Evolutionary conservation across 2,329 filamentous ascomycete genomes (phyloP), one percentile per base, ranked within the genome.

Genomic region (Sporothrix schenckii): DNA sequence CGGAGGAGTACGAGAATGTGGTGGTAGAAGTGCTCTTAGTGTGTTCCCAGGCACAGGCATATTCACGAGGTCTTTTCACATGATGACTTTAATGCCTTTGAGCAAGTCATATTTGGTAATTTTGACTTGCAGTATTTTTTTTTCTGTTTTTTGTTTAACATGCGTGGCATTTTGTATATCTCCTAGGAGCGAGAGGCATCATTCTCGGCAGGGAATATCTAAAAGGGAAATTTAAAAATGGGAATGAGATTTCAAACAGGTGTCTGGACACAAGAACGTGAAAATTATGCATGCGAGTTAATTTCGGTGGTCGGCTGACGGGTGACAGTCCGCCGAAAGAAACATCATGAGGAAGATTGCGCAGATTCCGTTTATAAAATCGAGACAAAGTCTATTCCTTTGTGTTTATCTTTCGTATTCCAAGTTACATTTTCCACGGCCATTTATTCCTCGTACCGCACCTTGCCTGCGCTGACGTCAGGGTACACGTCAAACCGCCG

Each of bases 401-500:
- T 24, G 24, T 24, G 24, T 24, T 24, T 34, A 34, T 34, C 3
- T 4, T 34, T 39, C 27, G 11, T 50, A 50, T 9, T 47, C n/a
- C 6, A 34, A 34, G 30, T 34, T 34, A 34, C 41, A 49, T 21
- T 3, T 41, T 19, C 30, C 16, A 4, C 10, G 14, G 30, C 24
- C 5, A 24, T 39, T 27, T 70, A 69, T 34, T 81, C 78, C 56
- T 79, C 76, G 19, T 78, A 77, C 27, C 78, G 76, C 30, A 84
- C 78, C 70, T 84, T 81, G 1, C 87, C 89, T 76, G 87, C 80
- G 76, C 89, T 93, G 44, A 99, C 88, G 83, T 99, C 94, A 0
- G 93, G 91, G 80, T 99, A 99, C 24, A 99, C 91, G 80, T 99
- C 95, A 78, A 97, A 99, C 74, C 95, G 85, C 76, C 95, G 86